Base-by-base conservation (phyloP, 129 eudicot genomes). In the Scalesia atractyloides region DNA sequence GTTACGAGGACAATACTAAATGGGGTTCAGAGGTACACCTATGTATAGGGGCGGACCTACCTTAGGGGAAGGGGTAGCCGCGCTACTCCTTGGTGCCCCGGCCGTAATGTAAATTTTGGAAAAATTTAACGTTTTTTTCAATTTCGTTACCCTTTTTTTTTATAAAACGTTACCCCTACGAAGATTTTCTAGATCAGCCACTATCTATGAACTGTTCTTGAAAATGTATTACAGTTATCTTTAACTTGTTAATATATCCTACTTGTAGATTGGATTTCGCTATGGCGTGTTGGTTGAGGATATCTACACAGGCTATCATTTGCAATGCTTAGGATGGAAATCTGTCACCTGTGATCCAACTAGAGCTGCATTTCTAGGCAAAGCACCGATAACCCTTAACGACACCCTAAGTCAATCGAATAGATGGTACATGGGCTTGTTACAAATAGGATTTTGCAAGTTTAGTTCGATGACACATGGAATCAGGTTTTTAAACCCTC, bases 271-370 rank as follows among this genome's bases (percentile, higher is more conserved):
- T 15, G 96, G 96, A 12, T 80, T 86, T 64, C 70, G 86, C 41
- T 90, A 87, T 57, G 97, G 97, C n/a, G 68, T 84, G 2, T 75
- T 83, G 83, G 83, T 66, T 14, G 89, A 87, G 78, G 92, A 87
- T 57, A 63, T 46, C 12, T 75, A 67, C 71, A 79, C 92, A 1
- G 67, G 89, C 24, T 82, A 72, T 59, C 49, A 70, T 3, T 18
- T 87, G 18, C 92, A 87, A 2, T 84, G 88, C 72, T 59, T 53
- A 24, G 88, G 88, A 37, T 87, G 89, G 92, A 84, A 10, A 46
- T 63, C 83, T 0, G 56, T 82, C 0, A 73, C 68, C 3, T 87
- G 92, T 65, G 12, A 66, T 76, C 92, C 89, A 20, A 12, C 39
- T 2, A 73, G 83, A 60, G 77, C 86, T 8, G 89, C 89, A 18